phyloP scores from a whole-genome alignment of 768 basidiomycete genomes.

The Cubamyces sp. region DNA sequence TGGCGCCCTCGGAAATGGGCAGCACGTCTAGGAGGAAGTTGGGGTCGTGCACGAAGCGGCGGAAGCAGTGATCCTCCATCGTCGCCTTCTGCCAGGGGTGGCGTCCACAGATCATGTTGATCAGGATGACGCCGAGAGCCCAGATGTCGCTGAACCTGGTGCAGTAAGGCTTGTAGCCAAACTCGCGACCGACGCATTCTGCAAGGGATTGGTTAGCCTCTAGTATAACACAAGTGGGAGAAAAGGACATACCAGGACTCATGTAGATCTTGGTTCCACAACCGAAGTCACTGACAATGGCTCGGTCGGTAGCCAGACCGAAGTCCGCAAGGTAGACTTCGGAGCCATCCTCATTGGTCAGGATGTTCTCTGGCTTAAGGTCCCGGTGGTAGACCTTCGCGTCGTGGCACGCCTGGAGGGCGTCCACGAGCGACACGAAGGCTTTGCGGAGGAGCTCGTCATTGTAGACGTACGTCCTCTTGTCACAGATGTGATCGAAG shows the following conservation, averaged over 20 bases:
- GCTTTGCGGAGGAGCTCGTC: constrained; percentile 22
- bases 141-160: constrained; percentile 71
- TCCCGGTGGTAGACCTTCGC: constrained; percentile 86
- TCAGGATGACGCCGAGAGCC: constrained; percentile 79
- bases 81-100: constrained; percentile 57
- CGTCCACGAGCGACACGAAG: constrained; percentile 57
- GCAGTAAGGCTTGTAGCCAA: constrained; percentile 52
- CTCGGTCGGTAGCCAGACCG: constrained; percentile 32
- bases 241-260: constrained; percentile 29
- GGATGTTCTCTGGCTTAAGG: constrained; percentile 98
- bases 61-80: constrained; percentile 52
- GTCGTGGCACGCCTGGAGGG: constrained; percentile 53
- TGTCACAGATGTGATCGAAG: constrained; percentile 46
- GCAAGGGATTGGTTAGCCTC: background rate
- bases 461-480: constrained; percentile 36
- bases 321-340: constrained; percentile 53
- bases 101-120: constrained; percentile 75
- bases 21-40: constrained; percentile 60
- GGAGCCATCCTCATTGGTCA: constrained; percentile 50
- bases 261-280: constrained; percentile 31
- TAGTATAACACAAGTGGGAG: background rate
- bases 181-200: constrained; percentile 43
- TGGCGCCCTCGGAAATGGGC: constrained; percentile 51
- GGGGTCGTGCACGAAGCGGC: constrained; percentile 47
- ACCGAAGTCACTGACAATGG: constrained; percentile 25